Conservation (phyloP, 805 yeast species). For the Candida pini region DNA sequence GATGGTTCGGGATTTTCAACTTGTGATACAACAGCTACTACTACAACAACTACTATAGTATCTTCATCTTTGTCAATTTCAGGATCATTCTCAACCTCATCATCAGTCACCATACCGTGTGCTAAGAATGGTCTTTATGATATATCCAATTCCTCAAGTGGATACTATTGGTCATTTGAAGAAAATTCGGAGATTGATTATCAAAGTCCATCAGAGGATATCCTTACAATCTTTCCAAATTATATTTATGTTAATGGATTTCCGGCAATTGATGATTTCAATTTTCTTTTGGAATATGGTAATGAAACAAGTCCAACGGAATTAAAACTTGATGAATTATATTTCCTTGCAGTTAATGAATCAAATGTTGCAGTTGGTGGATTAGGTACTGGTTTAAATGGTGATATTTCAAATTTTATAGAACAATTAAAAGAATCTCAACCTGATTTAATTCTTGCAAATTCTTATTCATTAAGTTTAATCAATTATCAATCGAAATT, state of each 20-base stretch:
- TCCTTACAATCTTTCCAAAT: slow-evolving; percentile 13
- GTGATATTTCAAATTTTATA: slow-evolving; percentile 27
- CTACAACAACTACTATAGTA: background rate
- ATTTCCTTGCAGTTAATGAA: slow-evolving; percentile 34
- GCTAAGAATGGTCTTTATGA: slow-evolving; percentile 23
- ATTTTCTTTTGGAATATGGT: slow-evolving; percentile 4
- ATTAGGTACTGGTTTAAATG: slow-evolving; percentile 39
- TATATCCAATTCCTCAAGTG: slow-evolving; percentile 16
- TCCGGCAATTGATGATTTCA: slow-evolving; percentile 21
- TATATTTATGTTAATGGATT: slow-evolving; percentile 21
- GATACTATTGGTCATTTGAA: slow-evolving; percentile 6
- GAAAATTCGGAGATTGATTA: background rate
- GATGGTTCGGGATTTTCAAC: slow-evolving; percentile 16
- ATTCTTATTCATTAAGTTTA: slow-evolving; percentile 41
- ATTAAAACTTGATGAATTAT: slow-evolving; percentile 16
- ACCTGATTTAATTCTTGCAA: slow-evolving; percentile 28
- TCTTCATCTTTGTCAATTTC: background rate
- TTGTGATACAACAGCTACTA: slow-evolving; percentile 12
- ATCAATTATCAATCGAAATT: slow-evolving; percentile 19
- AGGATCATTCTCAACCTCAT: background rate
- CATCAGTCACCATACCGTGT: slow-evolving; percentile 10
- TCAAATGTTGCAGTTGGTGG: slow-evolving; percentile 37
- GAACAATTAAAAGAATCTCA: slow-evolving; percentile 26
- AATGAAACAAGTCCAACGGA: background rate
- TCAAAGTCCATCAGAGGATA: slow-evolving; percentile 9